phyloP scores from a whole-genome alignment of 1,284 basidiomycete species.

The Malassezia arunalokei region DNA sequence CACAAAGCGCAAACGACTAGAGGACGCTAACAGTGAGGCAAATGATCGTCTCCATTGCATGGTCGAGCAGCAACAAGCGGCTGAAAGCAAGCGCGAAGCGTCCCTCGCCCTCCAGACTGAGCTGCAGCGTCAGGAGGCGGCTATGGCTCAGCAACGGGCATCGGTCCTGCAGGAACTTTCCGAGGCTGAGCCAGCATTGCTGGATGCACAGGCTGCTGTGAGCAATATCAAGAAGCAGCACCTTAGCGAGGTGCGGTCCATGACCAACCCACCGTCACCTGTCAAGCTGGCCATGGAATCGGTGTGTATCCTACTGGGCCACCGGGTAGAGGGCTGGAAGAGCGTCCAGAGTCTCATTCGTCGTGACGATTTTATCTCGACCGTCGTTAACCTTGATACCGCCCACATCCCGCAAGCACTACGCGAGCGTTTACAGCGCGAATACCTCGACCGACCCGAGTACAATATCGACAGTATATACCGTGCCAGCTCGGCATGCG shows the following conservation, averaged over 20 bases:
- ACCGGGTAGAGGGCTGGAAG: constrained; percentile 84
- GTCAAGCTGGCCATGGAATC: constrained; percentile 99
- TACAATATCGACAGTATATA: constrained; percentile 95
- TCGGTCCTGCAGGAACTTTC: constrained; percentile 91
- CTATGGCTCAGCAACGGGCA: constrained; percentile 73
- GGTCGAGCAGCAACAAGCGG: constrained; percentile 96
- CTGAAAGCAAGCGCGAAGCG: constrained; percentile 91
- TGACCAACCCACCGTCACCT: constrained; percentile 95
- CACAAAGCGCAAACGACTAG: constrained; percentile 79
- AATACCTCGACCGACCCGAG: constrained; percentile 77
- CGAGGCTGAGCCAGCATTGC: constrained; percentile 90
- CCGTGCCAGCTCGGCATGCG: constrained; percentile 90
- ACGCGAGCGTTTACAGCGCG: constrained; percentile 82
- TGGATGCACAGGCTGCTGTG: constrained; percentile 87
- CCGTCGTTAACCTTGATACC: constrained; percentile 95
- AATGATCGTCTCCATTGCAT: constrained; percentile 95
- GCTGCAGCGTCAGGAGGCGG: constrained; percentile 74
- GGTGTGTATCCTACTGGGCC: constrained; percentile 91
- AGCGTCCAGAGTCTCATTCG: constrained; percentile 92
- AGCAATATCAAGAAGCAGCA: constrained; percentile 96
- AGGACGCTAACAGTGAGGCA: constrained; percentile 84
- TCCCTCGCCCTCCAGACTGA: constrained; percentile 92
- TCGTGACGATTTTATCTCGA: constrained; percentile 89
- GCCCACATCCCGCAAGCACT: constrained; percentile 78
- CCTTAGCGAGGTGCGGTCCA: constrained; percentile 89